A percentile compares a stretch with the other conserved stretches of the same genome.
phyloP scores from a whole-genome alignment of 1,284 basidiomycete genomes.

The Cryptococcus wingfieldii region DNA sequence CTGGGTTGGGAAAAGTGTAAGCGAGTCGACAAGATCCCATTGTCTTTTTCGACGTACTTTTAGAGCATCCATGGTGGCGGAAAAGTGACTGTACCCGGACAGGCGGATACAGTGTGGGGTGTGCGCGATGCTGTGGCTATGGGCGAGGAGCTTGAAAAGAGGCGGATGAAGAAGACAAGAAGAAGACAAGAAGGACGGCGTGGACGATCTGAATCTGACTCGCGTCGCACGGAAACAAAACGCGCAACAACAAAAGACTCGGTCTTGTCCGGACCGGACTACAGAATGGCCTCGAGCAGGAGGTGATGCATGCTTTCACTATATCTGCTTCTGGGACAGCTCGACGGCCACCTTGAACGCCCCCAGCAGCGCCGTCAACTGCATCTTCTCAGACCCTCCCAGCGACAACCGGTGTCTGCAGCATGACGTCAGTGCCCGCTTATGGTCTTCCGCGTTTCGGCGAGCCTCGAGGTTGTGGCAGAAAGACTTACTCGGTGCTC shows the following conservation, averaged over 20 bases:
- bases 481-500: constrained; percentile 74
- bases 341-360: constrained; percentile 93
- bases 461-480: neutral
- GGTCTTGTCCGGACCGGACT: too few species aligned
- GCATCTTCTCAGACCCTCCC: constrained; percentile 90
- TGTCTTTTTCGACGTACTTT: neutral
- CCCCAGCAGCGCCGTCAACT: constrained; percentile 83
- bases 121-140: too few species aligned
- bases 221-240: too few species aligned
- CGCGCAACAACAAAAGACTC: too few species aligned
- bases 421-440: neutral
- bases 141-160: too few species aligned
- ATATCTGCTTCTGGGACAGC: constrained; percentile 44
- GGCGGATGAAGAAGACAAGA: too few species aligned
- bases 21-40: neutral
- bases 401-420: constrained; percentile 85
- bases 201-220: too few species aligned
- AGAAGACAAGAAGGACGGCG: too few species aligned
- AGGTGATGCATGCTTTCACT: neutral
- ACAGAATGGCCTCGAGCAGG: too few species aligned
- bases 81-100: too few species aligned
- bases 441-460: too few species aligned
- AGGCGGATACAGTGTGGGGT: too few species aligned
- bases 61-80: neutral
- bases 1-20: neutral